Base-by-base conservation (phyloP, 495 filamentous ascomycete species). In the Tricharina praecox region DNA sequence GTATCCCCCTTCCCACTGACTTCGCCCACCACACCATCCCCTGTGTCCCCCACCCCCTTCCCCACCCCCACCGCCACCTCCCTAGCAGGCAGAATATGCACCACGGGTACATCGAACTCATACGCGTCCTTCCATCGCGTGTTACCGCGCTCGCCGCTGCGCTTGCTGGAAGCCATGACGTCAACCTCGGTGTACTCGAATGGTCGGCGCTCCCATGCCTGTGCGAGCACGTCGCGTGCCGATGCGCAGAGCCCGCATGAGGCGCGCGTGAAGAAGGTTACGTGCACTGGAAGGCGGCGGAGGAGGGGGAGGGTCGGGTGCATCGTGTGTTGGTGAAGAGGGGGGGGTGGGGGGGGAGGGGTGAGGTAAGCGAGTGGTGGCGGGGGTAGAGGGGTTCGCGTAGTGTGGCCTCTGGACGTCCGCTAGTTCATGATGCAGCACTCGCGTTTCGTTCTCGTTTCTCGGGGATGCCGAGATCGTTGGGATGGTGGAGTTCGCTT, bases 151-250 rank as follows among this genome's bases (percentile, higher is more conserved):
- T n/a, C n/a, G n/a, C n/a, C n/a, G n/a, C n/a, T n/a, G n/a, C n/a
- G n/a, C n/a, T n/a, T n/a, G 1, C 41, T 47, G 20, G 39, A 23
- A 24, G 40, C 41, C 55, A 59, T 59, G 3, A 59, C 56, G 28
- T 59, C 55, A 10, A 59, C 51, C 47, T 59, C 55, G n/a, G 23
- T 15, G 15, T 55, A 59, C 51, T 59, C 55, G 16, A 59, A 59
- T 4, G 56, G 56, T 15, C 51, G 33, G 20, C 45, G 26, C 24
- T 54, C 48, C 56, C 56, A 59, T 4, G 55, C 56, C 5, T 37
- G 26, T 0, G 55, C 43, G 19, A 59, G 51, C 8, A 45, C 51
- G 19, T 43, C 33, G 25, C 51, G 50, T 1, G 56, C 56, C n/a
- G 26, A 59, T 5, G 32, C 28, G 20, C 56, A 59, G 8, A 59